Conservation (phyloP, 495 filamentous ascomycete species). For the Neurospora cerealis region DNA sequence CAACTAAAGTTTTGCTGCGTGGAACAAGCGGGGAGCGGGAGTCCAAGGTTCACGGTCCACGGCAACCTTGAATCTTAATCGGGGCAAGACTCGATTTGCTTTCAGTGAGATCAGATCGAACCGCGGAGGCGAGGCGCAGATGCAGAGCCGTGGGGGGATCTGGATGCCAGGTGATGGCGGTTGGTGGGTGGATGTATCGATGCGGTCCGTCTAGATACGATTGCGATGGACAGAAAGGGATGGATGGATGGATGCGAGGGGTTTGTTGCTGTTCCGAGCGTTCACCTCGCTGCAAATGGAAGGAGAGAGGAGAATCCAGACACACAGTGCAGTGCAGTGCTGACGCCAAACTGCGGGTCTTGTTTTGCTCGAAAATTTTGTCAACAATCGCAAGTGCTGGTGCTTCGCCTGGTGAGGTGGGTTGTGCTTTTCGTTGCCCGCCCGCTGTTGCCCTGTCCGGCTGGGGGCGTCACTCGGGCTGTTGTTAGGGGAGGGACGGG, state of each 20-base stretch:
- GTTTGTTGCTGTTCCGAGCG: not conserved
- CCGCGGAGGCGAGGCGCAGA: not conserved
- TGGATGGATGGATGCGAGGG: not conserved
- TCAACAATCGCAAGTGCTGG: constrained; percentile 23
- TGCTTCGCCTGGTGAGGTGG: constrained; percentile 2
- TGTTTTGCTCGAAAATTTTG: constrained; percentile 20
- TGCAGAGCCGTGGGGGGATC: not conserved
- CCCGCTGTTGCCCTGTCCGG: not conserved
- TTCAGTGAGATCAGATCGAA: not conserved
- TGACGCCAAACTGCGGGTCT: not conserved
- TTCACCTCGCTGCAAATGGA: not conserved
- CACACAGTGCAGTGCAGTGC: not conserved
- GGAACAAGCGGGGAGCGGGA: constrained; percentile 24
- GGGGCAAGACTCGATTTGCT: not conserved
- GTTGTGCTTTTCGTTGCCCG: not conserved
- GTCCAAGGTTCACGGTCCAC: constrained; percentile 16
- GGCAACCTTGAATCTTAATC: not conserved
- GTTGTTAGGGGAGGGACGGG: not conserved
- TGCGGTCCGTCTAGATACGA: not conserved
- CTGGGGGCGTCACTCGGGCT: not conserved
- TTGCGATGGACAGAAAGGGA: not conserved
- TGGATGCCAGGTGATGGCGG: not conserved
- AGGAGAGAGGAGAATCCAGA: not conserved
- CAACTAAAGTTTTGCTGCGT: constrained; percentile 26
- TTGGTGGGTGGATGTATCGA: not conserved